Conservation (phyloP, 345 rosid species). For the Psidium friedrichsthalianum region DNA sequence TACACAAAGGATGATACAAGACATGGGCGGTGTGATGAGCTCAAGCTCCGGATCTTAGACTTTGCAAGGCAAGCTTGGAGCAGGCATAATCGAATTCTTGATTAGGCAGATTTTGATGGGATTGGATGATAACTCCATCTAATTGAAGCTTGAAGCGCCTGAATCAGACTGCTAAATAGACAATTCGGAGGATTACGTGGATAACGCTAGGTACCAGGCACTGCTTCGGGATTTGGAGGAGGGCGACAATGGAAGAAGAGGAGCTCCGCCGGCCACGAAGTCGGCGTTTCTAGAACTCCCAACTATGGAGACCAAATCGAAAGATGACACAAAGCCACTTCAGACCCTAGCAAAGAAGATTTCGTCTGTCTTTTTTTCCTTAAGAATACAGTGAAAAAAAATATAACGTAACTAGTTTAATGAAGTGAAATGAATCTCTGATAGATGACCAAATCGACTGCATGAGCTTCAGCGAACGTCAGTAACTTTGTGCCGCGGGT, state of each 20-base stretch:
- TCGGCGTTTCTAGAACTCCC: conserved; percentile 27
- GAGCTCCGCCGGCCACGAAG: conserved; percentile 58
- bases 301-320: conserved; percentile 19
- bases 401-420: too few species aligned
- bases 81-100: conserved; percentile 54
- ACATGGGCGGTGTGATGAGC: conserved; percentile 28
- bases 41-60: conserved; percentile 33
- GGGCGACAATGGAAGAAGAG: conserved; percentile 50
- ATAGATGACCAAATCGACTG: too few species aligned
- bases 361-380: too few species aligned
- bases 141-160: conserved; percentile 36
- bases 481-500: too few species aligned
- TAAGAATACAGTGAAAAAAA: too few species aligned
- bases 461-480: too few species aligned
- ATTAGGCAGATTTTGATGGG: conserved; percentile 67
- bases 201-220: conserved; percentile 51
- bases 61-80: conserved; percentile 30
- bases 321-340: conserved; percentile 3
- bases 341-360: too few species aligned
- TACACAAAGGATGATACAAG: conserved; percentile 27
- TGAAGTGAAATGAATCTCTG: too few species aligned
- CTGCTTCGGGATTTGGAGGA: conserved; percentile 58
- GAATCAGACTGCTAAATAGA: conserved; percentile 41
- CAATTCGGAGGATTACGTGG: conserved; percentile 48
- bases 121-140: conserved; percentile 53